Evolutionary conservation across 306 rosid species (phyloP), one percentile per base, ranked within the genome.

Genomic region (Lithocarpus polystachyus): DNA sequence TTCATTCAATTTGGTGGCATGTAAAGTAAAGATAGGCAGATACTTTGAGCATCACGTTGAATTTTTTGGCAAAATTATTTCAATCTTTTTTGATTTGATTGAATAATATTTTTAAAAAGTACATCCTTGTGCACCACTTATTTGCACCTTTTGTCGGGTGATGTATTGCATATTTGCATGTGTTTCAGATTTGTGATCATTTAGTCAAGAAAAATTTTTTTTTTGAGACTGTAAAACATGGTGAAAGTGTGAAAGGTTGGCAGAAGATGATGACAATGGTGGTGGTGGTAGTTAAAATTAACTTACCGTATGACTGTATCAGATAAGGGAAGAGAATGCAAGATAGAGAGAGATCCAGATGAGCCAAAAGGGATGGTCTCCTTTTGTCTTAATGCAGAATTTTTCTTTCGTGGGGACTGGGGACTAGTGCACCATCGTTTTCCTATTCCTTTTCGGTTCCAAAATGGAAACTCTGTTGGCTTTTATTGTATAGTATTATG

Each of bases 381-480:
- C 71, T 79, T 56, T 71, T 61, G 70, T 83, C 76, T 20, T 11
- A 53, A 18, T 11, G 45, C 40, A 29, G 2, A 48, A 13, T 48
- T 12, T 48, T 48, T 15, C 9, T 23, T 52, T 51, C 68, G 40
- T 62, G 56, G 73, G 70, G 56, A 4, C 61, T 54, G 45, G 69
- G 62, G 56, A 4, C 61, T 6, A 57, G 17, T 40, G 59, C 67
- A 5, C 20, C 74, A 48, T 76, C 79, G 40, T 52, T 72, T 75
- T 72, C 84, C 23, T 40, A 19, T 19, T 76, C 76, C 28, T 57
- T 72, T 75, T 80, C 82, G 31, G 22, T 24, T 19, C 65, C 14
- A 43, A 31, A 80, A 70, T 31, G 28, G 73, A 72, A 80, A 79
- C 48, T 3, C 72, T 71, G 75, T 72, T 67, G 65, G 68, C 61